These are phyloP conservation scores for Talaromyces amestolkiae DNA, from an alignment of 2,329 filamentous ascomycete genomes.

Conservation along the genomic window DNA sequence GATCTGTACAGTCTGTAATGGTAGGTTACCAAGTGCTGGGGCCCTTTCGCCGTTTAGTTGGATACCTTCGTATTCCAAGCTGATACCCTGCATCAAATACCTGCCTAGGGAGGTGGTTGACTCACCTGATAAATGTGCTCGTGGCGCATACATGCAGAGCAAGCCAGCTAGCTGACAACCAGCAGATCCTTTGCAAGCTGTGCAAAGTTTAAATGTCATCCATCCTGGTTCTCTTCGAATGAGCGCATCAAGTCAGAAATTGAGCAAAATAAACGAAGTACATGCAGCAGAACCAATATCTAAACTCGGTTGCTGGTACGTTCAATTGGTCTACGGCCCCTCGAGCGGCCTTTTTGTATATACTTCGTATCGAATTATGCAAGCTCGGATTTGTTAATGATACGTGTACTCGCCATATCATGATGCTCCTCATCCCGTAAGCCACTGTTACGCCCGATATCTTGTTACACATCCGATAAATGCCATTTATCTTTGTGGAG, in stretches of 20 bases:
- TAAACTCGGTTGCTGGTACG: neutral
- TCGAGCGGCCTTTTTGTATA: neutral
- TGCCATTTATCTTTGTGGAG: neutral
- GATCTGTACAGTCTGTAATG: neutral
- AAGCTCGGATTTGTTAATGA: neutral
- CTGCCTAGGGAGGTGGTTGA: neutral
- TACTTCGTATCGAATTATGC: neutral
- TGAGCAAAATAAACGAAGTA: neutral
- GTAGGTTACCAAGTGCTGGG: neutral
- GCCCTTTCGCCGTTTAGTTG: neutral
- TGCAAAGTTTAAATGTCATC: neutral
- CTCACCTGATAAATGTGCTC: neutral
- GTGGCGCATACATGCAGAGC: neutral
- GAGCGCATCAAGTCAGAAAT: neutral
- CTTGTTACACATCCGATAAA: neutral
- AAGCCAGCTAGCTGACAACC: neutral
- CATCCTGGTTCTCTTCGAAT: neutral
- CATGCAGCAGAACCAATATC: neutral
- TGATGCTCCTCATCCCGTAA: too few species aligned
- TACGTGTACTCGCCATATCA: neutral
- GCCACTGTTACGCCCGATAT: neutral
- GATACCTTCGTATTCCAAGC: neutral
- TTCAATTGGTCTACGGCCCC: neutral
- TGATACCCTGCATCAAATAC: neutral
- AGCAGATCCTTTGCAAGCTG: neutral